A percentile compares a stretch with the other conserved stretches of the same genome.
These are phyloP conservation scores for Xylaria multiplex DNA, from an alignment of 2,329 filamentous ascomycete species.

Conservation along the genomic window DNA sequence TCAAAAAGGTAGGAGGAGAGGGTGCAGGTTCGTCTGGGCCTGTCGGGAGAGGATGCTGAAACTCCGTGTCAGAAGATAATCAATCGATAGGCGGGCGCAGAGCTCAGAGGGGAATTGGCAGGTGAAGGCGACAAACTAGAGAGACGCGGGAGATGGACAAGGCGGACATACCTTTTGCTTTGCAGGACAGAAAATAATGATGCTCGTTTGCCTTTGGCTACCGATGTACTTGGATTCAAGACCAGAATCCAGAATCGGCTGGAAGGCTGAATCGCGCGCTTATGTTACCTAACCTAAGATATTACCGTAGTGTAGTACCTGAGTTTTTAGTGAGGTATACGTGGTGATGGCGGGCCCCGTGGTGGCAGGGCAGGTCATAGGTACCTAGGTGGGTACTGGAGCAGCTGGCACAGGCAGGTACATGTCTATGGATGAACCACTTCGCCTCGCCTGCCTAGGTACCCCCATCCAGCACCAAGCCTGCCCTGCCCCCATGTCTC, in stretches of 20 bases:
- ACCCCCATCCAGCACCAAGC: not conserved
- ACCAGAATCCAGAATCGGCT: conserved; percentile 15
- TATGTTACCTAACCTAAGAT: not conserved
- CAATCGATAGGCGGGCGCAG: conserved; percentile 15
- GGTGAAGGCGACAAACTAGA: not conserved
- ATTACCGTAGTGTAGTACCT: not conserved
- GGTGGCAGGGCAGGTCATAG: not conserved
- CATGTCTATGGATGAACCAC: no score
- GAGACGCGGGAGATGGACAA: not conserved
- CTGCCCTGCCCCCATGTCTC: no score
- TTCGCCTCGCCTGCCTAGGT: not conserved
- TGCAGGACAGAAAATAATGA: conserved; percentile 5
- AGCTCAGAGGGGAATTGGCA: conserved; percentile 17
- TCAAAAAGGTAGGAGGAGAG: not conserved
- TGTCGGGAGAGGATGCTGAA: conserved; percentile 22
- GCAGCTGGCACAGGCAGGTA: no score
- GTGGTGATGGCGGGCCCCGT: conserved; percentile 2
- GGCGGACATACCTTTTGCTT: conserved; percentile 16
- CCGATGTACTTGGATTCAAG: conserved; percentile 2
- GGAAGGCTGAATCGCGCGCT: conserved; percentile 37
- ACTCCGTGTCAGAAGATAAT: conserved; percentile 19
- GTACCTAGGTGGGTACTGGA: no score
- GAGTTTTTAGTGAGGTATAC: conserved; percentile 6
- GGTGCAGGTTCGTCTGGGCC: conserved; percentile 17
- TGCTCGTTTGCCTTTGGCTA: conserved; percentile 14